Evolutionary conservation across 129 eudicot species (phyloP).

Genomic region (Calendula officinalis): DNA sequence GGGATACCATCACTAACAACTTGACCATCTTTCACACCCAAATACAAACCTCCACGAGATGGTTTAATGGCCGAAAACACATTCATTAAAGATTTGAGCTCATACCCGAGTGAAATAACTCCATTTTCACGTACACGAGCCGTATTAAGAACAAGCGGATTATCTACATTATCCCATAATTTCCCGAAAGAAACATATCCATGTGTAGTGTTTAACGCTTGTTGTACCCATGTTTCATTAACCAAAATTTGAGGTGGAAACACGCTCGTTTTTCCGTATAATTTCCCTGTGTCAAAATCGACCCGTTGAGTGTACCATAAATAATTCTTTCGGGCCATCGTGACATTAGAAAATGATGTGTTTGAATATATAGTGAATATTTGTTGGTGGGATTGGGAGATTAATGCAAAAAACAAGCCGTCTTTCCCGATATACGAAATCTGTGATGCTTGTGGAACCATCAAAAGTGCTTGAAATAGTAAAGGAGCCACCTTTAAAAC

Average conservation of each 20-base stretch:
- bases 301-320: constrained; percentile 47
- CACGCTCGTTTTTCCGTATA: constrained; percentile 42
- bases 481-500: constrained; percentile 52
- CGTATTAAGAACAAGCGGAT: constrained; percentile 29
- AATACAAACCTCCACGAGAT: constrained; percentile 36
- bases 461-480: constrained; percentile 52
- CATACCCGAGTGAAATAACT: constrained; percentile 46
- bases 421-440: constrained; percentile 50
- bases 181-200: constrained; percentile 33
- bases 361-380: constrained; percentile 47
- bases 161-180: constrained; percentile 22
- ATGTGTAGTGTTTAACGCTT: constrained; percentile 38
- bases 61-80: constrained; percentile 21
- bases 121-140: constrained; percentile 41
- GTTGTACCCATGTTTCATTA: constrained; percentile 43
- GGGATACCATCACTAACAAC: constrained; percentile 31
- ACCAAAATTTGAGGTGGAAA: constrained; percentile 10
- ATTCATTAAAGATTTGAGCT: constrained; percentile 25
- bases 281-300: constrained; percentile 41
- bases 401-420: constrained; percentile 54
- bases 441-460: constrained; percentile 51
- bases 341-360: constrained; percentile 29
- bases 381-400: constrained; percentile 18
- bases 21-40: constrained; percentile 47
- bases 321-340: background rate